Evolutionary conservation across 352 stramenopile species (phyloP), one percentile per base, ranked within the genome.

Genomic region (Phytophthora cactorum): DNA sequence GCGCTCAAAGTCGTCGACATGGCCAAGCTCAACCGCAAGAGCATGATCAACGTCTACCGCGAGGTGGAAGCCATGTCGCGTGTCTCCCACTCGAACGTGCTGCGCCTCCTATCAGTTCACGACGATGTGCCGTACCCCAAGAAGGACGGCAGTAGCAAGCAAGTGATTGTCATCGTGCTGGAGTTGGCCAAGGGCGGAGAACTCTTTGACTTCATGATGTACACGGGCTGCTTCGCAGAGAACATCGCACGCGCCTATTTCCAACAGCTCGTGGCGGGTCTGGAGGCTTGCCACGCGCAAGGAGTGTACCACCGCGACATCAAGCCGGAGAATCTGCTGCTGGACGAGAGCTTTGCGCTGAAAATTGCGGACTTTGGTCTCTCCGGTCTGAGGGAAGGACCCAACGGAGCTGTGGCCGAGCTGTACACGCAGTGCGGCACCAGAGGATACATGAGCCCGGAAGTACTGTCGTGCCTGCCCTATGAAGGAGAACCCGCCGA

Each of bases 331-430:
- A 98, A 98, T 66, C 64, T 98, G 47, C 72, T 98, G 12, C 62
- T 98, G 32, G 90, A 97, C 70, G 79, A 89, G 15, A 78, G 84
- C 32, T 93, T 92, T 57, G 52, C 72, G 8, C 69, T 98, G 63
- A 98, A 98, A 66, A 90, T 99, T 27, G 96, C 92, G 5, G 96
- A 99, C 59, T 99, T 99, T 79, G 96, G 96, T 2, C 79, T 99
- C n/a, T 97, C 95, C 5, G 97, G 96, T 17, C 88, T 96, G 49
- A 75, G 77, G 34, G 82, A 92, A 70, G 81, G 81, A 47, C 61
- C 83, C 0, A 83, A 88, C 46, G 87, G 74, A 67, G 78, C 74
- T 46, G 74, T 87, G 49, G 72, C 68, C n/a, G 86, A 92, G 56
- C 74, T 91, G 1, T 90, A 88, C 61, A 97, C 94, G 52, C 79